Evolutionary conservation across 2,329 filamentous ascomycete genomes (phyloP), one percentile per base, ranked within the genome.

Genomic region (Drechslerella dactyloides): DNA sequence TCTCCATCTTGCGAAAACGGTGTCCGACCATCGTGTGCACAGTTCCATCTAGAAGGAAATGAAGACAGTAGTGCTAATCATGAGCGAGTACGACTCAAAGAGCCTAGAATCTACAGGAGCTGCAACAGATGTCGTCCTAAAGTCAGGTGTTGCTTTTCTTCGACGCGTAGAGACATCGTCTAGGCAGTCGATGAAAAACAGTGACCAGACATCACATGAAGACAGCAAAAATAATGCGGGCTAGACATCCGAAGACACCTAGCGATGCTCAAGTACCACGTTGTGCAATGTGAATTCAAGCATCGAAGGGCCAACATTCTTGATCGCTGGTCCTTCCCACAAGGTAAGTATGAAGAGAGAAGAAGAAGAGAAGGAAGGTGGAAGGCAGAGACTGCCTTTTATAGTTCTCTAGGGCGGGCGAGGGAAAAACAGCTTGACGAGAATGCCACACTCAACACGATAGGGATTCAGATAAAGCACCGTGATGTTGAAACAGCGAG

Each of bases 271-370:
- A 46, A 53, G 48, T 44, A 54, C 24, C 35, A 33, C 59, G 59
- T 10, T 62, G 59, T 62, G 59, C 59, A 55, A 62, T 62, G 59
- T 15, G 17, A 19, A 62, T 48, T 30, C 10, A 33, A 51, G 24
- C 17, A 27, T 27, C 35, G 19, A 19, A 35, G 35, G 15, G 7
- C 59, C 15, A n/a, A 35, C n/a, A 54, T 46, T 44, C n/a, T 13
- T 55, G 50, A 62, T 23, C 50, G 17, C 35, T 21, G 11, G 35
- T 15, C 4, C 37, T 48, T 24, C n/a, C 35, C 21, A 48, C 17
- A 62, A 62, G 59, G 59, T 62, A 62, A 62, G 59, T 62, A 62
- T 62, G 48, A 62, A 5, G 48, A 46, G 54, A 62, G 48, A 46
- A 35, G 55, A 58, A 23, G 23, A n/a, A n/a, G n/a, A n/a, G n/a